A percentile compares a stretch with the other conserved stretches of the same genome.
Conservation (phyloP, 2,329 filamentous ascomycete species). For the Hysterium pulicare region DNA sequence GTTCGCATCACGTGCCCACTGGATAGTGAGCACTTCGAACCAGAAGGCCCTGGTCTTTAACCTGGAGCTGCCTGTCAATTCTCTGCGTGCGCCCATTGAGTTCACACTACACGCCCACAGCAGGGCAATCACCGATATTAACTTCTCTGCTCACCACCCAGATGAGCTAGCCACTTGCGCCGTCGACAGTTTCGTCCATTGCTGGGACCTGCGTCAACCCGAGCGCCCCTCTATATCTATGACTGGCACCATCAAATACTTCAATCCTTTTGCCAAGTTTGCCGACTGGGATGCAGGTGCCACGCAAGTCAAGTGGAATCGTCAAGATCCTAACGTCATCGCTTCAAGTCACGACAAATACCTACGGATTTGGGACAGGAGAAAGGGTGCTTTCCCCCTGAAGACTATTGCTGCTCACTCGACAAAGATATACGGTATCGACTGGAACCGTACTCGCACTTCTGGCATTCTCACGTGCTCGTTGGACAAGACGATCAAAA, state of each 20-base stretch:
- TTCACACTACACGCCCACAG: conserved; percentile 82
- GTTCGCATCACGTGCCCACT: conserved; percentile 83
- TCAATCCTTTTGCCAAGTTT: conserved; percentile 53
- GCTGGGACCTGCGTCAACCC: conserved; percentile 80
- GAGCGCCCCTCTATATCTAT: conserved; percentile 69
- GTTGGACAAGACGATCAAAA: conserved; percentile 85
- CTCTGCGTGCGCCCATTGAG: conserved; percentile 74
- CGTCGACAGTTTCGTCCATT: conserved; percentile 89
- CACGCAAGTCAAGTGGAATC: conserved; percentile 93
- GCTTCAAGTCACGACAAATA: conserved; percentile 88
- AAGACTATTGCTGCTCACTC: conserved; percentile 82
- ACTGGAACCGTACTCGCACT: conserved; percentile 80
- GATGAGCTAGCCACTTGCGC: conserved; percentile 87
- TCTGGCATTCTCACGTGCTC: conserved; percentile 82
- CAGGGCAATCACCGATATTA: conserved; percentile 91
- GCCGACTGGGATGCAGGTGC: conserved; percentile 93
- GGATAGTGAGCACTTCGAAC: conserved; percentile 92
- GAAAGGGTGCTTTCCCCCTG: conserved; percentile 73
- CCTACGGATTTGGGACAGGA: conserved; percentile 85
- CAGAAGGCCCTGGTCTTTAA: conserved; percentile 96
- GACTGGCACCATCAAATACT: conserved; percentile 3
- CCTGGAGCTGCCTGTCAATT: conserved; percentile 61
- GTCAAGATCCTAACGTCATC: conserved; percentile 79
- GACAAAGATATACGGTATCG: conserved; percentile 92
- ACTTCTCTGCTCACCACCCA: conserved; percentile 90